Evolutionary conservation across 169 alveolate species (phyloP).

Genomic region (Cryptosporidium xiaoi): DNA sequence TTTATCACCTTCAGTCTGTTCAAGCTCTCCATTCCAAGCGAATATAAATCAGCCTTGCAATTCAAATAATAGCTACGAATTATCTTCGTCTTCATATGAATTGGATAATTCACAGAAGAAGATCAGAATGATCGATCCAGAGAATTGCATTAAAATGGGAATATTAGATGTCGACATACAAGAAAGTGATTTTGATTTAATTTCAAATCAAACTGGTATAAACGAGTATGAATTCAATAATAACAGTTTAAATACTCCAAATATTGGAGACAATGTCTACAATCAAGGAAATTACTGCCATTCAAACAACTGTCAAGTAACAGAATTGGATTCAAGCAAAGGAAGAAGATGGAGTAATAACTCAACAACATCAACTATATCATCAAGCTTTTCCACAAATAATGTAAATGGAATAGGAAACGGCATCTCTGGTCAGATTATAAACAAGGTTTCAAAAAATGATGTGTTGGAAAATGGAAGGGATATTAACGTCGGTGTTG

Average conservation of each 20-base stretch:
- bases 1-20: too few species aligned
- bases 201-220: not conserved
- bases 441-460: not conserved
- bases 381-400: conserved; percentile 20
- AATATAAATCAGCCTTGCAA: too few species aligned
- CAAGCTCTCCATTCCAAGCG: too few species aligned
- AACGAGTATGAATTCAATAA: not conserved
- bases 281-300: not conserved
- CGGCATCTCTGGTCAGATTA: not conserved
- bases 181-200: too few species aligned
- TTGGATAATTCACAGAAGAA: too few species aligned
- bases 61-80: too few species aligned
- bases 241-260: not conserved
- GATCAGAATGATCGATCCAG: too few species aligned
- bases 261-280: not conserved
- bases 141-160: too few species aligned
- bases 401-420: not conserved
- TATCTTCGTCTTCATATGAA: too few species aligned
- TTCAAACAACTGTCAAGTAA: not conserved
- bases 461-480: not conserved
- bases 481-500: conserved; percentile 1
- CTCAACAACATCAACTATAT: conserved; percentile 62
- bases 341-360: conserved; percentile 74
- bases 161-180: too few species aligned
- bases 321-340: conserved; percentile 60